Percentiles rank a stretch among this genome's conserved stretches.
These are phyloP conservation scores for Fraxinus dipetala DNA, from an alignment of 305 asterid species.

Conservation along the genomic window DNA sequence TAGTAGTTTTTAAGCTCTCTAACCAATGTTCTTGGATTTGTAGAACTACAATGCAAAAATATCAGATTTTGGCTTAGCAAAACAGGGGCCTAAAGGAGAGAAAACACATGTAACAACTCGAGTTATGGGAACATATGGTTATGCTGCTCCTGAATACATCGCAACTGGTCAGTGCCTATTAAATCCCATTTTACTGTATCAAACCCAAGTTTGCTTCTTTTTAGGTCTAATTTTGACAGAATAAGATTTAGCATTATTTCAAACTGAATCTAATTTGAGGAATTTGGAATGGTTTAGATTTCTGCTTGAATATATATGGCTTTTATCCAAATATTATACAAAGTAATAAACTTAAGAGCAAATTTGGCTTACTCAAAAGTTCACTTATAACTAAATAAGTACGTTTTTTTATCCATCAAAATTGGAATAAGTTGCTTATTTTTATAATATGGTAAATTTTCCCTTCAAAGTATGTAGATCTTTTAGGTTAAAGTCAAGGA, in stretches of 20 bases:
- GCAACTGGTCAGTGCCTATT: conserved; percentile 64
- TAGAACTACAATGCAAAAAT: conserved; percentile 83
- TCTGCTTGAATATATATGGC: background rate
- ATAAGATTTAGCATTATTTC: background rate
- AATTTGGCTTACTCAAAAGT: background rate
- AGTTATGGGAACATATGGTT: conserved; percentile 86
- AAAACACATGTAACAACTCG: conserved; percentile 83
- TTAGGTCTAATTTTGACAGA: background rate
- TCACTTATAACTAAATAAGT: background rate
- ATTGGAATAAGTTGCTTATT: background rate
- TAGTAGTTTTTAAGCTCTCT: background rate
- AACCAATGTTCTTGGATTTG: conserved; percentile 26
- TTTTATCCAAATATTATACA: background rate
- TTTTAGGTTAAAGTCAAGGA: background rate
- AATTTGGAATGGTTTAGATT: background rate
- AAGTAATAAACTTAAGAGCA: background rate
- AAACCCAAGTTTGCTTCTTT: background rate
- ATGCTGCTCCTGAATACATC: conserved; percentile 93
- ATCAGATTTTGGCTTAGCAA: conserved; percentile 88
- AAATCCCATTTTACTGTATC: background rate
- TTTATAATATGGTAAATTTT: no score
- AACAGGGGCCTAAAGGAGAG: conserved; percentile 77
- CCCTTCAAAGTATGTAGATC: background rate
- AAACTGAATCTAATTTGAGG: background rate
- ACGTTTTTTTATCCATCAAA: background rate